Conservation (phyloP, 225 moss, liverwort and hornwort species). For the Thuidium tamariscinum region DNA sequence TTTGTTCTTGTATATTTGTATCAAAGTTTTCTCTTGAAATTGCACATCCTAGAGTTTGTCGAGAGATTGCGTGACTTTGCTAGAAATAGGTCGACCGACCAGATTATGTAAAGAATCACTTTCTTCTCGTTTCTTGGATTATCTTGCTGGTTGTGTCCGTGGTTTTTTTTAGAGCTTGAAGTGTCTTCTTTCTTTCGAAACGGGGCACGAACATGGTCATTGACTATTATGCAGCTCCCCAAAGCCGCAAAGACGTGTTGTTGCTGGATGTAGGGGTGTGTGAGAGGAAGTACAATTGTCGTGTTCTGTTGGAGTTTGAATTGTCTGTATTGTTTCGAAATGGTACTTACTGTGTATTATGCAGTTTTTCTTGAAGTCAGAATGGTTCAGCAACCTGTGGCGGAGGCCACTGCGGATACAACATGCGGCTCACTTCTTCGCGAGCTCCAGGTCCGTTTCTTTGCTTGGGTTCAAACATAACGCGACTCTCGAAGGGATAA, state of each 20-base stretch:
- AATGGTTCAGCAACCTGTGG: conserved; percentile 62
- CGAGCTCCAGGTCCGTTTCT: conserved; percentile 67
- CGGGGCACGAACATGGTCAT: neutral
- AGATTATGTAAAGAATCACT: neutral
- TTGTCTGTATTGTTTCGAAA: neutral
- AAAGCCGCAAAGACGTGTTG: neutral
- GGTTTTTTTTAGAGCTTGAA: neutral
- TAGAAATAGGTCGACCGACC: neutral
- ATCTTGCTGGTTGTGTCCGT: neutral
- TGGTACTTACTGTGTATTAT: neutral
- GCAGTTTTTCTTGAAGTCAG: neutral
- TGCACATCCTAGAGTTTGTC: neutral
- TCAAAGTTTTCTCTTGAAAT: neutral
- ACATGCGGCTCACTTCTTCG: conserved; percentile 82
- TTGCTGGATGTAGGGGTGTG: neutral
- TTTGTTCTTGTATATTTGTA: neutral
- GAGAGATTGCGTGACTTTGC: neutral
- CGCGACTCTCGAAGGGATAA: neutral
- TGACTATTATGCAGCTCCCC: neutral
- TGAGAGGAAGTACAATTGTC: neutral
- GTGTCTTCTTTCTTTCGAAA: neutral
- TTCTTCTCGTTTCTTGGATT: neutral
- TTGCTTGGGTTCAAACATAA: neutral
- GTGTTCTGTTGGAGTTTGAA: neutral
- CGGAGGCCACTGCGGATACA: conserved; percentile 46